Percentiles rank a stretch among this genome's conserved stretches.
phyloP scores from a whole-genome alignment of 371 early-diverging fungal species.

The Mucor velutinosus region DNA sequence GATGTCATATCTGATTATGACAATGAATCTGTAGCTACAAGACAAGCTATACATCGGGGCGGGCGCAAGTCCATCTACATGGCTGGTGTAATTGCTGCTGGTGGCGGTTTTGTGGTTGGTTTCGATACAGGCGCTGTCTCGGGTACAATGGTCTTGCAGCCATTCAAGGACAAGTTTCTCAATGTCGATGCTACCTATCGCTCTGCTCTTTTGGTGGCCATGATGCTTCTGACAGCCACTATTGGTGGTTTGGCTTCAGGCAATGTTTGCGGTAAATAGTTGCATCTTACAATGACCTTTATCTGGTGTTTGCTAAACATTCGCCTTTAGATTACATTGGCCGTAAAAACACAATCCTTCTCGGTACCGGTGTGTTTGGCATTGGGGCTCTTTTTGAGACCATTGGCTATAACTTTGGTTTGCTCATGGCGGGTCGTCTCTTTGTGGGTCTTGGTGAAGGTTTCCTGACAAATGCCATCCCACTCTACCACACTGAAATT shows the following conservation, averaged over 20 bases:
- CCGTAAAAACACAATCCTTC: constrained; percentile 43
- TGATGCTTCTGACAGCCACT: constrained; percentile 49
- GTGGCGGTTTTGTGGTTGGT: constrained; percentile 25
- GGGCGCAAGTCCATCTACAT: constrained; percentile 33
- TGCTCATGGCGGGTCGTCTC: constrained; percentile 43
- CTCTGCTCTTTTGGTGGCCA: constrained; percentile 35
- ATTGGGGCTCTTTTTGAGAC: constrained; percentile 50
- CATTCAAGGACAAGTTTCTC: constrained; percentile 25
- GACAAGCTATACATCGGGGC: constrained; percentile 9
- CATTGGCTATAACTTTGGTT: constrained; percentile 45
- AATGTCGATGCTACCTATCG: constrained; percentile 47
- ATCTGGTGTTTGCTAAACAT: neutral
- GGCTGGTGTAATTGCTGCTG: constrained; percentile 24
- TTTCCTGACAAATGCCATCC: constrained; percentile 43
- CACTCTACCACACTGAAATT: constrained; percentile 57
- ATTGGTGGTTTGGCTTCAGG: constrained; percentile 49
- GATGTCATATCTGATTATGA: constrained; percentile 5
- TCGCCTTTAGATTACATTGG: constrained; percentile 35
- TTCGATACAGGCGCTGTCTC: constrained; percentile 25
- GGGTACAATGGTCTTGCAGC: constrained; percentile 20
- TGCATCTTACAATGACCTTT: neutral
- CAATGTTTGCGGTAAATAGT: constrained; percentile 40
- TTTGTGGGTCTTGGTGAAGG: constrained; percentile 51
- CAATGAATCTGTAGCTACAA: constrained; percentile 13
- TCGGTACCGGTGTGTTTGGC: constrained; percentile 38